Percentiles rank a stretch among this genome's conserved stretches.
phyloP scores from a whole-genome alignment of 2,329 filamentous ascomycete species.

The Colletotrichum musae region DNA sequence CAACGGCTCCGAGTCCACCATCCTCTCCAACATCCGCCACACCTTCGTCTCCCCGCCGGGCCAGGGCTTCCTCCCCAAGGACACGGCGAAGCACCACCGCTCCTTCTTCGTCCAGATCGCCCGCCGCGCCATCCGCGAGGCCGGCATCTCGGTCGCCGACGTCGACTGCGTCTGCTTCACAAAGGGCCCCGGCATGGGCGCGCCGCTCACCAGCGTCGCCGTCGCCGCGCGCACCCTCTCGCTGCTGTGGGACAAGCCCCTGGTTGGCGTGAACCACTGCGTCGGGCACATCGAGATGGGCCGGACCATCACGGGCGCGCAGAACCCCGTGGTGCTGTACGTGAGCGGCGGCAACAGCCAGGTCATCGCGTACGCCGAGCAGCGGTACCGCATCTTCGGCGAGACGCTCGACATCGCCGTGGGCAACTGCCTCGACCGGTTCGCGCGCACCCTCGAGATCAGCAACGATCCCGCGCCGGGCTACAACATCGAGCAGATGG shows the following conservation, averaged over 20 bases:
- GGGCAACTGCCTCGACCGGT: constrained; percentile 96
- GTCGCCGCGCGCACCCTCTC: constrained; percentile 86
- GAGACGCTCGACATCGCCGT: constrained; percentile 98
- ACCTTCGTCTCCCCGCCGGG: constrained; percentile 94
- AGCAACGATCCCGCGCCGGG: constrained; percentile 96
- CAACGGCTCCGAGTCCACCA: constrained; percentile 69
- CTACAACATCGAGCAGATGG: constrained; percentile 97
- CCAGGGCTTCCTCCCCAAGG: constrained; percentile 95
- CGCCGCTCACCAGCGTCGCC: constrained; percentile 88
- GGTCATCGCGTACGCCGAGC: constrained; percentile 95
- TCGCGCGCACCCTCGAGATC: constrained; percentile 91
- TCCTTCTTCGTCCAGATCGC: constrained; percentile 87
- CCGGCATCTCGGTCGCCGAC: constrained; percentile 72
- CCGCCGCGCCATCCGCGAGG: constrained; percentile 81
- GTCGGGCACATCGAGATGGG: constrained; percentile 99
- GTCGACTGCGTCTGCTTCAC: constrained; percentile 97
- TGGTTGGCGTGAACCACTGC: constrained; percentile 98
- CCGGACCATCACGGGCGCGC: constrained; percentile 88
- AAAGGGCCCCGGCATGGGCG: constrained; percentile 95
- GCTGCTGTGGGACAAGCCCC: constrained; percentile 87
- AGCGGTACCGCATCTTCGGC: constrained; percentile 96
- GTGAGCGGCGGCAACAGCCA: constrained; percentile 97
- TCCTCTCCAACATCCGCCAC: constrained; percentile 95
- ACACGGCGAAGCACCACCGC: constrained; percentile 94
- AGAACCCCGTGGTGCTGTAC: constrained; percentile 95